A percentile compares a stretch with the other conserved stretches of the same genome.
Conservation (phyloP, 768 basidiomycete species). For the Lactifluus echinatus region DNA sequence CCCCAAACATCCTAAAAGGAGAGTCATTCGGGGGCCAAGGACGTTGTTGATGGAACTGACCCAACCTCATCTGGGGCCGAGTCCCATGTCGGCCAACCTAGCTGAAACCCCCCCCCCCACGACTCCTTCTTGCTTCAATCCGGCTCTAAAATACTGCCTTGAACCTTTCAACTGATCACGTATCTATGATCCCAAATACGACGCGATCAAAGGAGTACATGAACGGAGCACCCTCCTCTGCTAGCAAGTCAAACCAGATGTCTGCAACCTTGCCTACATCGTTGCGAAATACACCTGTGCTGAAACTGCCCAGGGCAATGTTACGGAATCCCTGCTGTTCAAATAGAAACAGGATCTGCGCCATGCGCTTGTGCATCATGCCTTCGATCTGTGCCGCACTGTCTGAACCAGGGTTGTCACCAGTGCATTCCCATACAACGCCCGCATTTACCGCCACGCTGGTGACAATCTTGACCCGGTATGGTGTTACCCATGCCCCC, state of each 20-base stretch:
- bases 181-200: slow-evolving; percentile 58
- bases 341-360: slow-evolving; percentile 54
- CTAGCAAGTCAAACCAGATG: slow-evolving; percentile 58
- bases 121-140: slow-evolving; percentile 3
- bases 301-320: slow-evolving; percentile 66
- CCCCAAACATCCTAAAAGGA: slow-evolving; percentile 64
- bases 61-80: too few relatives aligned
- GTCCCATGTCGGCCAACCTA: too few relatives aligned
- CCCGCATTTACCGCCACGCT: slow-evolving; percentile 71
- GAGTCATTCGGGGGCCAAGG: slow-evolving; percentile 66
- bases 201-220: slow-evolving; percentile 49
- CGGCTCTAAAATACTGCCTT: slow-evolving; percentile 28
- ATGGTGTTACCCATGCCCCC: slow-evolving; percentile 47
- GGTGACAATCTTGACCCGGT: slow-evolving; percentile 57
- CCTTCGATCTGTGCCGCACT: slow-evolving; percentile 34
- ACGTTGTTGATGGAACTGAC: slow-evolving; percentile 72
- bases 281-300: slow-evolving; percentile 72
- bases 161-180: slow-evolving; percentile 38
- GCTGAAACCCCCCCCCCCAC: too few relatives aligned
- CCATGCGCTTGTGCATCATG: slow-evolving; percentile 66
- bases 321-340: slow-evolving; percentile 50
- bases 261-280: slow-evolving; percentile 46
- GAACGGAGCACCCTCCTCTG: slow-evolving; percentile 43
- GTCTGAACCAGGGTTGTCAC: slow-evolving; percentile 1
- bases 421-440: slow-evolving; percentile 29